phyloP scores from a whole-genome alignment of 2,329 filamentous ascomycete species.

The Pseudomassariella vexata region DNA sequence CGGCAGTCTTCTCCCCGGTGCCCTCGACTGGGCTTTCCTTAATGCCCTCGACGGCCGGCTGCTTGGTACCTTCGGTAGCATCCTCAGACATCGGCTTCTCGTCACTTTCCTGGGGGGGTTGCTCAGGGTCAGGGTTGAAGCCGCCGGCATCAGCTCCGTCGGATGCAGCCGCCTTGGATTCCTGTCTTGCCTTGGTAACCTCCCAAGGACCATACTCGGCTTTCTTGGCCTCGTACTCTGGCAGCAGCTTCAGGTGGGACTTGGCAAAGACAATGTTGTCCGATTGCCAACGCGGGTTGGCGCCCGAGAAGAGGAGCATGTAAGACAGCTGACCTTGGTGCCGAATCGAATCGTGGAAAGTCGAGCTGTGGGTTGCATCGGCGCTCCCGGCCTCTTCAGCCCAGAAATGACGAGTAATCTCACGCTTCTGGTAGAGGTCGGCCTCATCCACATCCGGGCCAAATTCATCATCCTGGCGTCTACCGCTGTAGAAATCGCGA shows the following conservation, averaged over 20 bases:
- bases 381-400: background rate
- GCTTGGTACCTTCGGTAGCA: no score
- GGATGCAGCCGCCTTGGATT: background rate
- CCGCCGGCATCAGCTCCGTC: no score
- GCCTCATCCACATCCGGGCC: conserved; percentile 9
- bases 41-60: no score
- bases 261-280: conserved; percentile 19
- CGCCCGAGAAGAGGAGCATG: conserved; percentile 14
- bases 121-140: no score
- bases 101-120: background rate
- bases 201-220: conserved; percentile 15
- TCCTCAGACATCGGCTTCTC: no score
- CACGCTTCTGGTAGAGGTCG: conserved; percentile 8
- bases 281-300: conserved; percentile 16
- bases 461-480: conserved; percentile 7
- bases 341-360: conserved; percentile 15
- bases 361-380: conserved; percentile 1
- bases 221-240: conserved; percentile 16
- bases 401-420: conserved; percentile 14
- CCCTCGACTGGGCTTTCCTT: no score
- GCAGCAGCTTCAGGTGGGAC: conserved; percentile 15
- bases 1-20: no score
- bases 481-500: conserved; percentile 5
- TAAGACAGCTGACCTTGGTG: conserved; percentile 13
- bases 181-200: background rate